Base-by-base conservation (phyloP, 371 early-diverging fungal species). In the Saksenaea vasiformis region DNA sequence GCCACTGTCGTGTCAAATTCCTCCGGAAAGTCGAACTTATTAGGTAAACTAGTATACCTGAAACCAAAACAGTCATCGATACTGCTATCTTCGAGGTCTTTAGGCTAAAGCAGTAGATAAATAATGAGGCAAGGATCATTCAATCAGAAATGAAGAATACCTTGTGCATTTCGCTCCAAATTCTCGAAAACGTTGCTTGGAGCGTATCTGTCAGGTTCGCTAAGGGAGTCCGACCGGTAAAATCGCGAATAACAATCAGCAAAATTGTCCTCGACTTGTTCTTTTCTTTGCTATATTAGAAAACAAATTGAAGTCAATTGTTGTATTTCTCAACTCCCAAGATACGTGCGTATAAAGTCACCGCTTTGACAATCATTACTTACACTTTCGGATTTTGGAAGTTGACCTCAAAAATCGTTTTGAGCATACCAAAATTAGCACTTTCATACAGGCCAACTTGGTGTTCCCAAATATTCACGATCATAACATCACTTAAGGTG, bases 391-490 rank as follows among this genome's bases (percentile, higher is more conserved):
- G 81, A 65, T 83, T 84, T 64, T 97, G 95, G 60, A 98, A 75
- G 71, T 98, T 96, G 61, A 98, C 98, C 67, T 99, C 99, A 75
- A 99, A 90, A 2, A 99, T 98, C 8, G 98, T 98, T 75, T 95
- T 97, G 41, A 99, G 83, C 56, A 99, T 80, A 14, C 97, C 97
- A 95, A 99, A 94, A 73, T 98, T 99, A 28, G 99, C 99, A 36
- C 98, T 98, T 73, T 98, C 93, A 84, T 98, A 99, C 38, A 99
- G 85, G 37, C 98, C 99, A 15, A 99, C 97, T 79, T 91, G 92
- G 71, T 96, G 89, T 67, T 99, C 99, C 96, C 98, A 99, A 78
- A 98, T 82, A 77, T 99, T 99, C 62, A 99, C 84, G 62, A 99
- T 91, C 53, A 99, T 86, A 27, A 98, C 98, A 76, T 98, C 95